Conservation (phyloP, 768 basidiomycete species). For the Tubosaeta sp. region DNA sequence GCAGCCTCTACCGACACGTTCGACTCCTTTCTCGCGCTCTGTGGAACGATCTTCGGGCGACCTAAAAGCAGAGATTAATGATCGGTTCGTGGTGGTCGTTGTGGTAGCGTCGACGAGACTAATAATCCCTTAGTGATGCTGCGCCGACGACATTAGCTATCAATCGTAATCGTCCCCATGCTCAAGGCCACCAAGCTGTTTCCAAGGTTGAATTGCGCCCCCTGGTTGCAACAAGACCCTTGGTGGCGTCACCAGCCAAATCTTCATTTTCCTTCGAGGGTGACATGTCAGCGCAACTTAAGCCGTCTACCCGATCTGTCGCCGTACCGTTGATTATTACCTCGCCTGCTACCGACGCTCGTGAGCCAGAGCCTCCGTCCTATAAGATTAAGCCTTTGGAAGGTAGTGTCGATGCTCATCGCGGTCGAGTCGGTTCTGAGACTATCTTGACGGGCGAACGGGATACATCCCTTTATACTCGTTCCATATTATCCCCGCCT, state of each 20-base stretch:
- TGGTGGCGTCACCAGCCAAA: not conserved
- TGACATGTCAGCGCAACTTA: not conserved
- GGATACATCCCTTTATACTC: not conserved
- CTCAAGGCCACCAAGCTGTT: not conserved
- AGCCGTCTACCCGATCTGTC: not conserved
- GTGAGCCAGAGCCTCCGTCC: not conserved
- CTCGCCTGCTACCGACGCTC: slow-evolving; percentile 1
- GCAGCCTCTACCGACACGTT: not conserved
- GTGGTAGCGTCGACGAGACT: not conserved
- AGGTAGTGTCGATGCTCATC: not conserved
- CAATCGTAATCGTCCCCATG: not conserved
- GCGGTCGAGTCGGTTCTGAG: not conserved
- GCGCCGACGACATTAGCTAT: not conserved
- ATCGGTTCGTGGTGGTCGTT: slow-evolving; percentile 8
- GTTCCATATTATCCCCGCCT: not conserved
- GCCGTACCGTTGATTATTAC: not conserved
- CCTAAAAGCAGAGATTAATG: not conserved
- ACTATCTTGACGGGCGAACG: not conserved
- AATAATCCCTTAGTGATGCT: slow-evolving; percentile 6
- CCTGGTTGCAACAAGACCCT: not conserved
- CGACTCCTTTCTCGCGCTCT: not conserved
- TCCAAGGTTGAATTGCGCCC: not conserved
- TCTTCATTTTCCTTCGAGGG: not conserved
- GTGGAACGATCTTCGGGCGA: not conserved
- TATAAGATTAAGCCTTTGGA: not conserved